Conservation (phyloP, 2,329 filamentous ascomycete genomes). For the Colletotrichum limetticola region DNA sequence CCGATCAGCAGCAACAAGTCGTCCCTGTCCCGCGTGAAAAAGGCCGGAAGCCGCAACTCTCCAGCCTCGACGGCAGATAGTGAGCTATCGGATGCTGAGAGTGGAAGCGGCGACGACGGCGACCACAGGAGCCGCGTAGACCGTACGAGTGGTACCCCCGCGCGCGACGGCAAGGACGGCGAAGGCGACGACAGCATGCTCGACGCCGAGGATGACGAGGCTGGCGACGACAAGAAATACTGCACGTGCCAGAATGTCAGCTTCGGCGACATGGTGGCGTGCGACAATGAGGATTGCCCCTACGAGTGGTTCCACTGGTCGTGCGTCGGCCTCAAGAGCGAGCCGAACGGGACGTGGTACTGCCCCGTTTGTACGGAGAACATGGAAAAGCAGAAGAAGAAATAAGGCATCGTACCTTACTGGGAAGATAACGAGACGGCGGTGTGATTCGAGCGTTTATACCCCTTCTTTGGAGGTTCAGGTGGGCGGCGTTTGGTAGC, state of each 20-base stretch:
- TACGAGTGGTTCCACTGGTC: slow-evolving; percentile 92
- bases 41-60: slow-evolving; percentile 66
- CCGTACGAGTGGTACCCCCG: slow-evolving; percentile 37
- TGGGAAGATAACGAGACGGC: not conserved
- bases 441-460: slow-evolving; percentile 15
- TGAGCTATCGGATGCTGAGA: slow-evolving; percentile 72
- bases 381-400: slow-evolving; percentile 51
- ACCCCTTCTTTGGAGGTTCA: slow-evolving; percentile 15
- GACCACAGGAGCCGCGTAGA: slow-evolving; percentile 48
- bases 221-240: slow-evolving; percentile 82
- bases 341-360: slow-evolving; percentile 75
- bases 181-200: slow-evolving; percentile 66
- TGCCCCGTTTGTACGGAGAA: slow-evolving; percentile 71
- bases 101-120: slow-evolving; percentile 63
- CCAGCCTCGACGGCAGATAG: slow-evolving; percentile 72
- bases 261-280: slow-evolving; percentile 90
- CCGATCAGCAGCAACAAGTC: slow-evolving; percentile 61
- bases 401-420: not conserved
- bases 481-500: not conserved
- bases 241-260: slow-evolving; percentile 86
- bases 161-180: slow-evolving; percentile 48
- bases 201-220: slow-evolving; percentile 74
- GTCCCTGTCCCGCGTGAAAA: slow-evolving; percentile 71
- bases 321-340: slow-evolving; percentile 75
- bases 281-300: slow-evolving; percentile 83